Base-by-base conservation (phyloP, 169 alveolate species). In the Eimeria falciformis region DNA sequence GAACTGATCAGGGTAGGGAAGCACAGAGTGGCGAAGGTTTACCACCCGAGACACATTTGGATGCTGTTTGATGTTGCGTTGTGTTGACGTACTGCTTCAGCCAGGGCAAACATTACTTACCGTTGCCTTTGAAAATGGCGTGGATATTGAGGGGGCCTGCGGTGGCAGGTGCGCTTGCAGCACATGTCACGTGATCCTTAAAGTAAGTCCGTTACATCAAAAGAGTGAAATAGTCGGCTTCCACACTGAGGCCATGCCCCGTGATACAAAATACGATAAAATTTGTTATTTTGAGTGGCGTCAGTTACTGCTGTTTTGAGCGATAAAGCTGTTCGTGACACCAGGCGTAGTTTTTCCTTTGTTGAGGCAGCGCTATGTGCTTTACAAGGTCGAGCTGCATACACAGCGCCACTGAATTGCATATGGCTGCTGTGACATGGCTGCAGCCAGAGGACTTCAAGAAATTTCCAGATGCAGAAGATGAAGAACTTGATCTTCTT, bases 81-180 rank as follows among this genome's bases (percentile, higher is more conserved):
- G n/a, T n/a, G n/a, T n/a, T n/a, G n/a, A n/a, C n/a, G n/a, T n/a
- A n/a, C n/a, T n/a, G n/a, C 27, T 23, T 11, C 82, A 84, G 92
- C 58, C 85, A n/a, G 92, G 92, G 25, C 82, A 62, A 43, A 96
- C 96, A 21, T 84, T 96, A 40, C 94, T 96, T 55, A 95, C 95
- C 85, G 98, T 96, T 9, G 98, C 98, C 47, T 97, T 95, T 50
- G 91, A 96, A 69, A 95, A 95, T 77, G 93, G 94, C 66, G 93
- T 96, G 25, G 96, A 94, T 62, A 93, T 96, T 23, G 98, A 96
- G 75, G 98, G 98, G 92, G 99, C 99, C 43, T 98, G 99, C 92
- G 99, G 98, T 81, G 98, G 98, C 46, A 95, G 97, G 62, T 95
- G 97, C 56, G 99, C 99, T 3, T 98, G 99, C 91, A 97, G 99